Evolutionary conservation across 1,139 yeast species (phyloP).

Genomic region (Sugiyamaella japonica): DNA sequence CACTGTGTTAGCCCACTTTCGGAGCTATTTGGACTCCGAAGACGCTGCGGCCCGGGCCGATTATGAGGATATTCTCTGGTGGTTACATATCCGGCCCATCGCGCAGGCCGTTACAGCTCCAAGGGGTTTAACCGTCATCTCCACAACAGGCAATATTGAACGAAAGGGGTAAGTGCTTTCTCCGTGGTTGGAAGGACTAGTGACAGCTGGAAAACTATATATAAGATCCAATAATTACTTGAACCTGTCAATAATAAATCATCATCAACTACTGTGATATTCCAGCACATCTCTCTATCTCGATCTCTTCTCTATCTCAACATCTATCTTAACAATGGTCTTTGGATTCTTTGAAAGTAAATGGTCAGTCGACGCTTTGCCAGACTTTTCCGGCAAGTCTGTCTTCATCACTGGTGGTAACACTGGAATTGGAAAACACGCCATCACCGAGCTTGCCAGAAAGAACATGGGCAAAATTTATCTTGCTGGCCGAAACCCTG

Average conservation of each 20-base stretch:
- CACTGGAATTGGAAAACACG: conserved; percentile 33
- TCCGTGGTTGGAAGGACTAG: background rate
- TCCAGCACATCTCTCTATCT: background rate
- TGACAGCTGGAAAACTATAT: background rate
- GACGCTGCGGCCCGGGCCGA: background rate
- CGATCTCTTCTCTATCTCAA: too few relatives aligned
- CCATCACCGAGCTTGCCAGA: conserved; percentile 27
- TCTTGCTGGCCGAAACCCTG: conserved; percentile 32
- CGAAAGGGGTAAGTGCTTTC: background rate
- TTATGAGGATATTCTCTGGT: background rate
- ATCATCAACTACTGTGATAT: background rate
- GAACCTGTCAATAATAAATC: background rate
- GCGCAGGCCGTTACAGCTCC: background rate
- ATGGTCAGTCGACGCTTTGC: conserved; percentile 27
- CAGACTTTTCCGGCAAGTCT: conserved; percentile 44
- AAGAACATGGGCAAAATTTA: conserved; percentile 32
- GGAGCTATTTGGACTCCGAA: too few relatives aligned
- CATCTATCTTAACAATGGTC: conserved; percentile 4
- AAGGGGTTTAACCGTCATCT: background rate
- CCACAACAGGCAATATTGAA: background rate
- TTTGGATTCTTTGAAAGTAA: conserved; percentile 4
- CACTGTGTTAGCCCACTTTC: too few relatives aligned
- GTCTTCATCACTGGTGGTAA: conserved; percentile 36
- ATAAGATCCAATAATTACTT: background rate
- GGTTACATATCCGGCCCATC: background rate